Base-by-base conservation (phyloP, 2,329 filamentous ascomycete species). In the Thelonectria discophora region DNA sequence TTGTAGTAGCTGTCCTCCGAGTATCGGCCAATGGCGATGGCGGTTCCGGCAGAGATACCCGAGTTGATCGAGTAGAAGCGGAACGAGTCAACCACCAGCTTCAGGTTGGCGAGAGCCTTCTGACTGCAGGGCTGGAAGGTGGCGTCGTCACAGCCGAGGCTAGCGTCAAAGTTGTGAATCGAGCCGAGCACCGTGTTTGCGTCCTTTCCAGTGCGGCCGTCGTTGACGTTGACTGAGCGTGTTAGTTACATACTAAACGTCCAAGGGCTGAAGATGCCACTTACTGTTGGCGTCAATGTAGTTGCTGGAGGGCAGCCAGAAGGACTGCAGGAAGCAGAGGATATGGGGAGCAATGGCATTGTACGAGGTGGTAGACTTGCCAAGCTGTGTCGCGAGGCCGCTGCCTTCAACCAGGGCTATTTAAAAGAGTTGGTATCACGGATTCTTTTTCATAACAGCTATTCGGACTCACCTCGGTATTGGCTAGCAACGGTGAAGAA, bases 101-200 rank as follows among this genome's bases (percentile, higher is more conserved):
- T 94, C 78, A 92, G 90, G 72, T 92, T 95, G 18, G 90, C 84
- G 30, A 95, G 81, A 2, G 89, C 87, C 57, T 79, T 81, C 63
- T 87, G 80, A 27, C 88, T 91, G 79, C 90, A 94, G 10, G 92
- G 91, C 76, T 94, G 91, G 80, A 94, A 94, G 3, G 90, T 93
- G 3, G 81, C 79, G 49, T 86, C 84, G 69, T 92, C 88, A 68
- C 91, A 93, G 30, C 81, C 82, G 1, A 86, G 84, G 7, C 80
- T 76, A 1, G 89, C 86, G 69, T 94, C 91, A 63, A 93, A 94
- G 20, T 82, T 85, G 73, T 88, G 86, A 65, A 91, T 90, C 4
- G 86, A 85, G 3, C 80, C 82, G 2, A 92, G 79, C 37, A 94
- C 78, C 1, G 87, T 88, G 76, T 93, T 93, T 55, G 86, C 85